Base-by-base conservation (phyloP, 2,329 filamentous ascomycete genomes). In the Neoscytalidium dimidiatum region DNA sequence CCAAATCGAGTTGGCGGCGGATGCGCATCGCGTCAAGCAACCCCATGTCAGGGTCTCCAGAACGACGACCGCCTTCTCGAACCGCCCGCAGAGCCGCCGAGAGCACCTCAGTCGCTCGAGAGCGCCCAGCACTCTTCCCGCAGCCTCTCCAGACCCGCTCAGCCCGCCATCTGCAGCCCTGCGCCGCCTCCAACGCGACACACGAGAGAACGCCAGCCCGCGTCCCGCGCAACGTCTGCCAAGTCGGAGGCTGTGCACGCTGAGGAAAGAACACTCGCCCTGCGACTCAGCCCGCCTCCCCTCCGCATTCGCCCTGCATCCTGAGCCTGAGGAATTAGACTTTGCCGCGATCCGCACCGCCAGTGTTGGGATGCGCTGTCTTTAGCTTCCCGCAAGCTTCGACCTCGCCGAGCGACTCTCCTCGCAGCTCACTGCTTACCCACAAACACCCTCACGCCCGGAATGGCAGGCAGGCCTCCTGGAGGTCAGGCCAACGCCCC, bases 381-480 rank as follows among this genome's bases (percentile, higher is more conserved):
- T 60, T 46, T 60, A 60, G 56, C 56, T 46, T 23, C 41, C 56
- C 56, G 56, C 56, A 60, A 60, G 56, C 56, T 60, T 60, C 41
- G 41, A 60, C 43, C 21, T 19, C 41, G 41, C 56, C 56, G 56
- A 29, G 48, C 41, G 61, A 56, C 48, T 19, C 48, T 49, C 9
- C 49, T 43, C 35, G 48, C 61, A 44, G 28, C 61, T 53, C 51
- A 28, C 29, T n/a, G 14, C 48, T 49, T 33, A 64, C 61, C 35
- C 49, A 14, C 35, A 44, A 19, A 35, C n/a, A 46, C 33, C 38
- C 43, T 44, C 49, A 17, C 38, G 72, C 74, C 74, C 72, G 75
- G 71, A 65, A 83, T 83, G 81, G 79, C 80, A 75, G 84, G 84
- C 76, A 83, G 85, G 81, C 84, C 84, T 73, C 80, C 81, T 73